A percentile compares a stretch with the other conserved stretches of the same genome.
Evolutionary conservation across 305 asterid species (phyloP).

Genomic region (Stenogyne calaminthoides): DNA sequence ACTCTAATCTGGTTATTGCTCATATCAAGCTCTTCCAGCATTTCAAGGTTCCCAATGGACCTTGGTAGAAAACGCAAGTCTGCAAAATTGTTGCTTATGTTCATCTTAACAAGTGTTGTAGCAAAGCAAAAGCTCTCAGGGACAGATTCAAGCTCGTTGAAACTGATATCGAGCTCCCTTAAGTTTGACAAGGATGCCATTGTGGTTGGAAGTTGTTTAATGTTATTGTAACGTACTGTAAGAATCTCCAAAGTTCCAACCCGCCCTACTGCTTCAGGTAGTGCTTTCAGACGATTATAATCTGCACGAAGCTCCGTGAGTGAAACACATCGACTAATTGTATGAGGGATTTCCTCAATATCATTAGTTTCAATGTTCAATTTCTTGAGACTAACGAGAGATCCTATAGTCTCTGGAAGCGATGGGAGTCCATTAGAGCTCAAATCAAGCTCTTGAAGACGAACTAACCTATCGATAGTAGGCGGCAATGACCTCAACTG

Average conservation of each 20-base stretch:
- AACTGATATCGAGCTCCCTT: slow-evolving; percentile 80
- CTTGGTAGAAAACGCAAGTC: slow-evolving; percentile 79
- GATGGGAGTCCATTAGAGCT: slow-evolving; percentile 73
- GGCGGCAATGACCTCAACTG: slow-evolving; percentile 70
- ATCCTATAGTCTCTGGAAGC: slow-evolving; percentile 86
- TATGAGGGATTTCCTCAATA: slow-evolving; percentile 88
- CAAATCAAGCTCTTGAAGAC: slow-evolving; percentile 77
- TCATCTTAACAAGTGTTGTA: slow-evolving; percentile 76
- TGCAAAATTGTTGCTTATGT: slow-evolving; percentile 94
- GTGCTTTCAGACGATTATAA: slow-evolving; percentile 88
- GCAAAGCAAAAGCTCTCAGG: slow-evolving; percentile 98
- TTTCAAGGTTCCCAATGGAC: slow-evolving; percentile 95
- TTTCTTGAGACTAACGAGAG: slow-evolving; percentile 65
- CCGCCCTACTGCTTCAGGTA: slow-evolving; percentile 93
- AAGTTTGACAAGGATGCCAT: slow-evolving; percentile 73
- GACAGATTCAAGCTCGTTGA: slow-evolving; percentile 85
- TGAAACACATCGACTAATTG: slow-evolving; percentile 78
- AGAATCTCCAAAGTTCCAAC: slow-evolving; percentile 74
- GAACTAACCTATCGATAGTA: slow-evolving; percentile 54
- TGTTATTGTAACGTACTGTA: slow-evolving; percentile 81
- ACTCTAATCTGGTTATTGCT: slow-evolving; percentile 84
- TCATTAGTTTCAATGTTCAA: slow-evolving; percentile 78
- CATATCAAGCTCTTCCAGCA: slow-evolving; percentile 86
- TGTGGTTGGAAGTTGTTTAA: slow-evolving; percentile 83
- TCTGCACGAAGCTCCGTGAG: slow-evolving; percentile 82